Base-by-base conservation (phyloP, 305 asterid genomes). In the Nicotiana rustica region DNA sequence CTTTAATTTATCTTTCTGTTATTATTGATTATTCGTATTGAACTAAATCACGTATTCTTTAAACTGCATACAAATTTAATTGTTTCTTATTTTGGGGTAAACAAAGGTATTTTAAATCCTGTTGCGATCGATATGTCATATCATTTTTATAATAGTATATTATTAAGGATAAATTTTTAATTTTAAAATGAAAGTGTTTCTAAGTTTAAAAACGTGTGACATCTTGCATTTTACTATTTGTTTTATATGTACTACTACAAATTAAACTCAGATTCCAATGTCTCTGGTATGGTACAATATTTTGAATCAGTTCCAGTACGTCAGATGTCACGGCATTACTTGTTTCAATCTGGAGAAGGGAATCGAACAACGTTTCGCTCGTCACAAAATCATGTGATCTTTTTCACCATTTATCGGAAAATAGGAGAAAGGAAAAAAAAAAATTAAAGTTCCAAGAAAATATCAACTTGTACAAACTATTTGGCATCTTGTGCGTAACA, bases 341-440 rank as follows among this genome's bases (percentile, higher is more conserved):
- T 49, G 64, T 49, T 49, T 52, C 15, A 8, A 2, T 7, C 49
- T 41, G 13, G 13, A 71, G 35, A 3, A 2, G 2, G 3, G 21
- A 71, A 71, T 19, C 19, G 13, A 31, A 49, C 41, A 49, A 49
- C 8, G 64, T 75, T 73, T 52, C 79, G 4, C 21, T 73, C 44
- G 47, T 55, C 80, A 76, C 49, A 55, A 31, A 76, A 9, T 76
- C 66, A 76, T 55, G 80, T 76, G 80, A 76, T 17, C 49, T 76
- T 15, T 76, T 76, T 15, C 80, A 55, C 49, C 25, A 55, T 76
- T 49, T 35, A 2, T 12, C 14, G 70, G 70, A 65, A 65, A 65
- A 65, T 25, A 17, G 9, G 3, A 10, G 9, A 5, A 12, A 35
- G 3, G 3, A 33, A 14, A 65, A 33, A 6, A 66, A 14, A 25